phyloP scores from a whole-genome alignment of 164 flowering plant genomes.

The Umbilicus rupestris region DNA sequence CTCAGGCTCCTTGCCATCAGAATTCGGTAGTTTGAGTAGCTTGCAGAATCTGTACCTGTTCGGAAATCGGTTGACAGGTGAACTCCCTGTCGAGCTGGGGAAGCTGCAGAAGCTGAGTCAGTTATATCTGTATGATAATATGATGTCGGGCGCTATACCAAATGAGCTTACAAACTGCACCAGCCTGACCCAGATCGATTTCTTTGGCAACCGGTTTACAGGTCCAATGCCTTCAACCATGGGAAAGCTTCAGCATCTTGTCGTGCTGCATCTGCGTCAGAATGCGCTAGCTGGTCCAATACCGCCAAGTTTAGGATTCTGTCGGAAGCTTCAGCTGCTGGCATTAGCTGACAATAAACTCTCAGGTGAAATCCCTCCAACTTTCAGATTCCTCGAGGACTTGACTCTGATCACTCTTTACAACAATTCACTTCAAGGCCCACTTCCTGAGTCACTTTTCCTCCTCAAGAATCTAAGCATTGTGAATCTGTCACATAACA shows the following conservation, averaged over 20 bases:
- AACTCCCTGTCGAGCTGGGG: slow-evolving; percentile 61
- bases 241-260: slow-evolving; percentile 65
- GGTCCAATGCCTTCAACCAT: slow-evolving; percentile 68
- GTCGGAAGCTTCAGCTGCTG: slow-evolving; percentile 53
- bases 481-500: slow-evolving; percentile 72
- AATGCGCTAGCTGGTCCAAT: slow-evolving; percentile 70
- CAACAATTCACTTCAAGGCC: slow-evolving; percentile 87
- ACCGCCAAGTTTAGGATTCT: slow-evolving; percentile 76
- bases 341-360: slow-evolving; percentile 79
- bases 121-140: slow-evolving; percentile 72
- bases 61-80: slow-evolving; percentile 58
- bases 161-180: slow-evolving; percentile 72
- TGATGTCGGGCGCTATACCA: slow-evolving; percentile 70
- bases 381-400: slow-evolving; percentile 54
- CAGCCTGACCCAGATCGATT: slow-evolving; percentile 52
- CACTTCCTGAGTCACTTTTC: slow-evolving; percentile 63
- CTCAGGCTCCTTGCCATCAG: slow-evolving; percentile 49
- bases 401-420: slow-evolving; percentile 49
- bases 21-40: slow-evolving; percentile 60
- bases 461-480: slow-evolving; percentile 53
- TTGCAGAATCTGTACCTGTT: slow-evolving; percentile 47
- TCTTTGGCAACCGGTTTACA: slow-evolving; percentile 68
- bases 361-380: slow-evolving; percentile 60
- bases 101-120: slow-evolving; percentile 42
- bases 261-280: slow-evolving; percentile 67